Evolutionary conservation across 2,329 filamentous ascomycete species (phyloP), one percentile per base, ranked within the genome.

Genomic region (Xylariaceae sp.): DNA sequence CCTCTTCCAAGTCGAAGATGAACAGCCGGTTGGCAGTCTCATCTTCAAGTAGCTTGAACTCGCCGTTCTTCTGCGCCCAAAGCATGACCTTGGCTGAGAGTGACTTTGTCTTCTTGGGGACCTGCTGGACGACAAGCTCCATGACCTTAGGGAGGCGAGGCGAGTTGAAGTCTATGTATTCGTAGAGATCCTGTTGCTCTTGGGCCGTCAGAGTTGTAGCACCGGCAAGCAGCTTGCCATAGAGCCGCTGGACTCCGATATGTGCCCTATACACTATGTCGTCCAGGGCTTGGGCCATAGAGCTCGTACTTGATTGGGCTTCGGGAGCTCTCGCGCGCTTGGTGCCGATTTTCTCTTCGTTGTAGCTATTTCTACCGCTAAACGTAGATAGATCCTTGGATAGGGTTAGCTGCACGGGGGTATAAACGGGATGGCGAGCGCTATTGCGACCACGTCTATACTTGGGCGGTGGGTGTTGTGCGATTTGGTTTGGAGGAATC

Each of bases 81-180:
- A 16, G 8, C 11, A 44, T 39, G 16, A 63, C 45, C n/a, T 23
- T 50, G 18, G 32, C 50, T 7, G 50, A 52, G 6, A 62, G 26
- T 1, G 10, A 2, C n/a, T 16, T n/a, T 1, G 18, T 44, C 26
- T 47, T 57, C 16, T 55, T 57, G 26, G 18, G 16, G 23, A 64
- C 20, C n/a, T 47, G 32, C 11, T 30, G 30, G 20, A 33, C 44
- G 40, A 61, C 15, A n/a, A 52, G 53, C 4, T 33, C 21, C n/a
- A 57, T 13, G 20, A 61, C n/a, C n/a, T 48, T 1, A 41, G 2
- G 10, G 26, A 20, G 11, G 49, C 30, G 21, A 61, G 41, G 10
- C 10, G 27, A 16, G 13, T 43, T 15, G 3, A 16, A n/a, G 13
- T 50, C 37, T 21, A 62, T 36, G 20, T 53, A 50, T 3, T 4